Percentiles rank a stretch among this genome's conserved stretches.
These are phyloP conservation scores for Pseudogymnoascus pannorum DNA, from an alignment of 2,329 filamentous ascomycete species.

Conservation along the genomic window DNA sequence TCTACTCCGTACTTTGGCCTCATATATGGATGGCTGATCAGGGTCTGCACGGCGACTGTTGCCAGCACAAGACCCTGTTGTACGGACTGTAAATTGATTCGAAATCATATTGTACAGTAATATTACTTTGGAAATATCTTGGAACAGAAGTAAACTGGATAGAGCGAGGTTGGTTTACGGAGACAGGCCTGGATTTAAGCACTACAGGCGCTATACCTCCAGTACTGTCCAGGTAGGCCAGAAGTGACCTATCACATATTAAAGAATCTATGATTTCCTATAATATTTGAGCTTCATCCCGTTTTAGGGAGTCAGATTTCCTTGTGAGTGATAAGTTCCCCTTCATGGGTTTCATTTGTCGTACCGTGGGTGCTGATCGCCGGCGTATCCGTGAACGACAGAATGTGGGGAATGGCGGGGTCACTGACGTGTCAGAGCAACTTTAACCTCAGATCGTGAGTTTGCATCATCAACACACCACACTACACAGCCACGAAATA, in stretches of 20 bases:
- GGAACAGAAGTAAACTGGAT: not conserved
- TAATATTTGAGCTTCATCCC: not conserved
- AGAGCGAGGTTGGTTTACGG: not conserved
- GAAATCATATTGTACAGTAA: not conserved
- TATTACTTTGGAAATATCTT: not conserved
- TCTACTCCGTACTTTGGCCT: not conserved
- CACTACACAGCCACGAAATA: not conserved
- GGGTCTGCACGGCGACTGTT: not conserved
- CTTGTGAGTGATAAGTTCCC: not conserved
- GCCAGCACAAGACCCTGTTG: not conserved
- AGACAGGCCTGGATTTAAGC: not conserved
- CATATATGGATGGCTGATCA: not conserved
- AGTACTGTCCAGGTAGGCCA: not conserved
- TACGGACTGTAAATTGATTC: not conserved
- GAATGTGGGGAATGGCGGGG: constrained; percentile 6
- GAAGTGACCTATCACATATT: not conserved
- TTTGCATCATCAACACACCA: not conserved
- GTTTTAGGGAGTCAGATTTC: not conserved
- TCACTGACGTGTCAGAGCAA: not conserved
- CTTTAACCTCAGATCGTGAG: not conserved
- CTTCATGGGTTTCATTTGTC: not conserved
- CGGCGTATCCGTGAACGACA: not conserved
- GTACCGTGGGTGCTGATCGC: not conserved
- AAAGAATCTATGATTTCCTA: not conserved
- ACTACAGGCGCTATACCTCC: not conserved